A percentile compares a stretch with the other conserved stretches of the same genome.
phyloP scores from a whole-genome alignment of 2,329 filamentous ascomycete genomes.

The Aspergillus vadensis region DNA sequence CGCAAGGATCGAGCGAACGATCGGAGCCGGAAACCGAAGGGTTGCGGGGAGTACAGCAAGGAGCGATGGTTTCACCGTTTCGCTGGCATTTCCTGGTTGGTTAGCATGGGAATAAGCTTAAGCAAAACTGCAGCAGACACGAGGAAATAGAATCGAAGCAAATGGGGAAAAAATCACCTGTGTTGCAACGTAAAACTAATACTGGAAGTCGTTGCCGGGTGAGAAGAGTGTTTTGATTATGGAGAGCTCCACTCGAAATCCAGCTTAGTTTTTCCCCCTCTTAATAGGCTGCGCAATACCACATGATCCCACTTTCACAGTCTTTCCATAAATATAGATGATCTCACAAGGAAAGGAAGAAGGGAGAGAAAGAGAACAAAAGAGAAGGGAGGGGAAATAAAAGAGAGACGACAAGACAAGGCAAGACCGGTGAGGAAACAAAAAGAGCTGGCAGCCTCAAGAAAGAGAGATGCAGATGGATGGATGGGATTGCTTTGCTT shows the following conservation, averaged over 20 bases:
- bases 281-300: conserved; percentile 1
- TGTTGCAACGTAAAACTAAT: not conserved
- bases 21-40: not conserved
- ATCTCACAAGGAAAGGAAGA: too few relatives aligned
- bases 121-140: not conserved
- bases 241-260: not conserved
- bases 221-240: not conserved
- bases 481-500: too few relatives aligned
- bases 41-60: conserved; percentile 2
- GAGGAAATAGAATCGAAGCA: not conserved
- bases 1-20: not conserved
- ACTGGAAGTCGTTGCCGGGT: not conserved
- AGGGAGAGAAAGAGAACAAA: too few relatives aligned
- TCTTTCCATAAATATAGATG: too few relatives aligned
- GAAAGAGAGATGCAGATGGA: too few relatives aligned
- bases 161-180: not conserved
- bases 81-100: not conserved
- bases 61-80: not conserved
- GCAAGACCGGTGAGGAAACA: too few relatives aligned
- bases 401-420: too few relatives aligned
- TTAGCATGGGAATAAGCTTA: not conserved
- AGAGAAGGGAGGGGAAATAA: too few relatives aligned
- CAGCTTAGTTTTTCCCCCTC: conserved; percentile 11
- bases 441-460: too few relatives aligned
- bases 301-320: not conserved